Evolutionary conservation across 2,329 filamentous ascomycete species (phyloP).

Genomic region (Colletotrichum sp.): DNA sequence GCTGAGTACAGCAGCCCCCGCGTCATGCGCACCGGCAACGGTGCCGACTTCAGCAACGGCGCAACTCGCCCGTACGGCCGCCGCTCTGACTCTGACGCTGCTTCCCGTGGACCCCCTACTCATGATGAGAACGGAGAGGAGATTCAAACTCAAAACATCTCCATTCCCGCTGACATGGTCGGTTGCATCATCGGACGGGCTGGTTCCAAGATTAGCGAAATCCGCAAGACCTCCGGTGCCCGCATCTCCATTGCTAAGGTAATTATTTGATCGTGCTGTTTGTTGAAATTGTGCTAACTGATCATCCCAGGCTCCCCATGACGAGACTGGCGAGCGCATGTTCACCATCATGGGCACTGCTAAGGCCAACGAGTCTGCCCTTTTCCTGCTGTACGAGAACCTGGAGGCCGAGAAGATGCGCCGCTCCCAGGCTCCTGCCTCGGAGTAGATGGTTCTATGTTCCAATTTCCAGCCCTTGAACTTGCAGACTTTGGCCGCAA

Average conservation of each 20-base stretch:
- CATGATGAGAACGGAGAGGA: constrained; percentile 97
- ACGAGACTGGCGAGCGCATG: constrained; percentile 98
- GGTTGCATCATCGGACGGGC: constrained; percentile 97
- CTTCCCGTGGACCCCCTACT: constrained; percentile 79
- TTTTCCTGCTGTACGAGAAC: constrained; percentile 98
- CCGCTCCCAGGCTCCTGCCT: constrained; percentile 73
- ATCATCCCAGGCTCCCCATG: constrained; percentile 74
- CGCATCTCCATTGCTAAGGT: constrained; percentile 97
- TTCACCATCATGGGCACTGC: constrained; percentile 98
- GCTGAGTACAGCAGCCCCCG: constrained; percentile 66
- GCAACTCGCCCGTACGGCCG: constrained; percentile 72
- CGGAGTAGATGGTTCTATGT: constrained; percentile 46
- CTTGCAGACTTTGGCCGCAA: constrained; percentile 19
- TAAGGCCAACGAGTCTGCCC: constrained; percentile 91
- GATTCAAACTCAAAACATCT: constrained; percentile 98
- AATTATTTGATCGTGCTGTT: constrained; percentile 23
- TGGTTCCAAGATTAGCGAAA: constrained; percentile 98
- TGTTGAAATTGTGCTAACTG: constrained; percentile 17
- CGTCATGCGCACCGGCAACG: constrained; percentile 95
- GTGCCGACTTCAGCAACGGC: constrained; percentile 83
- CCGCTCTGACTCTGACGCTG: constrained; percentile 83
- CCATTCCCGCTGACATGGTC: constrained; percentile 99
- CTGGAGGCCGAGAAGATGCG: constrained; percentile 99
- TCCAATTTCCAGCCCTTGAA: constrained; percentile 1
- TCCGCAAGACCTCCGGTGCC: constrained; percentile 93